Evolutionary conservation across 2,329 filamentous ascomycete genomes (phyloP), one percentile per base, ranked within the genome.

Genomic region (Ophiosphaerella korrae): DNA sequence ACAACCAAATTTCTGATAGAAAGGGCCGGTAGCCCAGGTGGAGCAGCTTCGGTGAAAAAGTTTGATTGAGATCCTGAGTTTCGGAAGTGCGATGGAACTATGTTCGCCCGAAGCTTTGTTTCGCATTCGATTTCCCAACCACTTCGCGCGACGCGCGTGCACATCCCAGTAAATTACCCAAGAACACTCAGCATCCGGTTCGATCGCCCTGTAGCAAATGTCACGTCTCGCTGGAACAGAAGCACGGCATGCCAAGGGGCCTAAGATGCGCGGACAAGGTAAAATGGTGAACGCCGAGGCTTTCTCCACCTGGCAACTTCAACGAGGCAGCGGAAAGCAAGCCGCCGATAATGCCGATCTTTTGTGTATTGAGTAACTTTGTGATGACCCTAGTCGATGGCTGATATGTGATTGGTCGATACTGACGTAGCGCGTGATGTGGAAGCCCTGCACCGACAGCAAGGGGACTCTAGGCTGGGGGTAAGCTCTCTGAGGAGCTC

Each of bases 331-430:
- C 42, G 18, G 23, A 35, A 44, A 11, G 5, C 13, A 31, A 35
- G 45, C 48, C 52, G 49, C 41, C 26, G 37, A 51, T 44, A 48
- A 45, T 43, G 23, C 6, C 21, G 33, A 33, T 42, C 36, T 34
- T n/a, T 33, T 24, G n/a, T 41, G 24, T 32, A 29, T 29, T 50
- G 46, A 44, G 42, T 14, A 36, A 14, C 36, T 12, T 18, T 16
- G 1, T 24, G 12, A 21, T 21, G 6, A 39, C 26, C 42, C 37
- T 43, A 12, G 37, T 29, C 6, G 8, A 11, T n/a, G 41, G 11
- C 18, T 39, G 11, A 21, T 31, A 6, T 46, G 32, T 37, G 21
- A 55, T 50, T 55, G 48, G 53, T 24, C 33, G 26, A 14, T 23
- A 3, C 7, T 14, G 18, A 34, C 21, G 16, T n/a, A 44, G 48